These are phyloP conservation scores for Hirsutella minnesotensis DNA, from an alignment of 2,329 filamentous ascomycete genomes.

Conservation along the genomic window DNA sequence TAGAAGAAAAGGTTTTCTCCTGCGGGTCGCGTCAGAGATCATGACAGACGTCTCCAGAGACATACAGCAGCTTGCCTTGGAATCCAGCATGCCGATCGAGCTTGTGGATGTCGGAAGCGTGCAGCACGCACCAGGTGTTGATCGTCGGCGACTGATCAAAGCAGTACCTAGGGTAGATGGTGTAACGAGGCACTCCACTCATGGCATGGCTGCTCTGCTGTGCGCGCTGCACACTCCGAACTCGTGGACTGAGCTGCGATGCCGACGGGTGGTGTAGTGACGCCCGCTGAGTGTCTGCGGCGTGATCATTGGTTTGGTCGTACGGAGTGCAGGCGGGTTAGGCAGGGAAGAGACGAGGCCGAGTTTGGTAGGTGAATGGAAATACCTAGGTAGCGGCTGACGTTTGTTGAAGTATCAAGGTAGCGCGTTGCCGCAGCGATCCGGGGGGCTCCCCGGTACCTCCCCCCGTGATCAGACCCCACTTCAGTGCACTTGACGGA, in stretches of 20 bases:
- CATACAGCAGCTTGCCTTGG: constrained; percentile 30
- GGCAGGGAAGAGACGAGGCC: too few relatives aligned
- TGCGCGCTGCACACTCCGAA: neutral
- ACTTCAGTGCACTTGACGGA: neutral
- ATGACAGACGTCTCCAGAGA: neutral
- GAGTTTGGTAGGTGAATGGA: neutral
- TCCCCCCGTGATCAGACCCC: neutral
- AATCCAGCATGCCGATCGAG: constrained; percentile 38
- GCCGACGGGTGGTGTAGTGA: neutral
- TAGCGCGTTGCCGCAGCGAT: neutral
- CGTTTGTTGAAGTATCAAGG: neutral
- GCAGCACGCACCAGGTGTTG: constrained; percentile 46
- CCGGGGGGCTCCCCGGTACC: neutral
- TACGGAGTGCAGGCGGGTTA: neutral
- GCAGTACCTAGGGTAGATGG: constrained; percentile 50
- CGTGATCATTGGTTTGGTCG: neutral
- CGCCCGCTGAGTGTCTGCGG: neutral
- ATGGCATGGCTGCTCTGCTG: constrained; percentile 32
- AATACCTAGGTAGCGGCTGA: neutral
- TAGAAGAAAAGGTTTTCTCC: constrained; percentile 52
- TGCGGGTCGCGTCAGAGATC: constrained; percentile 5
- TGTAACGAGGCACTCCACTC: constrained; percentile 25
- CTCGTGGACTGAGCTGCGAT: constrained; percentile 1
- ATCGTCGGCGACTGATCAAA: constrained; percentile 51
- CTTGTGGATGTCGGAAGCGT: constrained; percentile 34